Evolutionary conservation across 2,329 filamentous ascomycete species (phyloP), one percentile per base, ranked within the genome.

Genomic region (Alternaria consortialis): DNA sequence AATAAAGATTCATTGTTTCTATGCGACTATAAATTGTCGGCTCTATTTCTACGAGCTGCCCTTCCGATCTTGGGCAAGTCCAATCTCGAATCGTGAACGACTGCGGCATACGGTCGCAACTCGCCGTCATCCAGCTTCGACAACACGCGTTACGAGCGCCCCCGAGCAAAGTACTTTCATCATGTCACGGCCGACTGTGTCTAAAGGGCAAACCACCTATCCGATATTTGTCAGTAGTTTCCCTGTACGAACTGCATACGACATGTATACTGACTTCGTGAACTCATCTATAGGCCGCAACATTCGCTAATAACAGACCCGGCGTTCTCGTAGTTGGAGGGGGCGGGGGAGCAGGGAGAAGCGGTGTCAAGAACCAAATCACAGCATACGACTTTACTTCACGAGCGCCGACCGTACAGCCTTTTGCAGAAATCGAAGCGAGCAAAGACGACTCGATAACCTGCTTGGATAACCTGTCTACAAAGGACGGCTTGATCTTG

Each of bases 401-500:
- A 37, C 83, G 87, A 57, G 86, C 89, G 48, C 81, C 92, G 51
- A 74, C 50, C 17, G 85, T 88, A 64, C 82, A 90, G 67, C 73
- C 77, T n/a, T 82, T 85, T 23, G 87, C 89, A 66, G 91, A 97
- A 69, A 84, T 94, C 73, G 88, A 93, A 60, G 87, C 97, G 50
- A 91, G 91, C 69, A 88, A 94, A 74, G 94, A 97, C 81, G 94
- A 98, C 80, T 96, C 91, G 58, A 92, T 97, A 60, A 93, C 91
- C 66, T 94, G 91, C 56, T 84, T 97, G 51, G 92, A 89, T 42
- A 87, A 90, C 53, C 88, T 92, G 8, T 66, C 85, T 81, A 74
- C 85, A 73, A 79, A 86, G 82, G 79, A 88, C 84, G 70, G 83
- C 75, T 53, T 86, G 74, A 76, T 84, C 73, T 66, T 85, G 69